Evolutionary conservation across 2,329 filamentous ascomycete genomes (phyloP), one percentile per base, ranked within the genome.

Genomic region (Talaromyces pinophilus): DNA sequence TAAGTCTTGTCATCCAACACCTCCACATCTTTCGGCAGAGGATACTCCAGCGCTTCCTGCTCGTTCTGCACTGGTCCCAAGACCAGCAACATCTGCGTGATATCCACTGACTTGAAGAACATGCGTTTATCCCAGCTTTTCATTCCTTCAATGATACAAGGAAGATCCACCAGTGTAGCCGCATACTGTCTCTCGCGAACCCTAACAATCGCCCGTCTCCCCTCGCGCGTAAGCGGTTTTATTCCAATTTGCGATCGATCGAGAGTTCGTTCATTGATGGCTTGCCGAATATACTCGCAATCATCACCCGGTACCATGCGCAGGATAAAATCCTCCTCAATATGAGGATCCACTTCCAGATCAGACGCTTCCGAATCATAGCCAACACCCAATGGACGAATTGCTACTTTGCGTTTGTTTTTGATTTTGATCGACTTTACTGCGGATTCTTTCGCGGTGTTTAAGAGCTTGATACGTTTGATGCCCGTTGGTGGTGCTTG

Each of bases 321-420:
- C 68, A 99, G 79, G 8, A 99, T 85, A 70, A 98, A 92, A 70
- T 96, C 90, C 73, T 94, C 91, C 78, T 98, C 94, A 68, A 96
- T 92, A 0, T 90, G 86, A 0, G 95, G 95, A 73, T 99, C 95
- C 10, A 83, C 79, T 77, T 99, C 95, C 15, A 90, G 88, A 74
- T 98, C 95, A 64, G 93, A 95, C 13, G 93, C 92, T 78, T 98
- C 95, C 2, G 93, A 97, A 76, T 99, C 95, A 79, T 98, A 99
- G 7, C 94, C 95, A 65, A 96, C 92, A 62, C 95, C 95, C 1
- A 87, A 86, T 5, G 88, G 88, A 69, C 92, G 86, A 38, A 86
- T 82, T 6, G 91, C 90, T 1, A 87, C 84, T 69, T 88, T 86
- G n/a, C 89, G 90, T 71, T 89, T 87, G 59, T 87, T 82, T 72